Evolutionary conservation across 192 early-diverging fungal genomes (phyloP).

Genomic region (Linnemannia exigua): DNA sequence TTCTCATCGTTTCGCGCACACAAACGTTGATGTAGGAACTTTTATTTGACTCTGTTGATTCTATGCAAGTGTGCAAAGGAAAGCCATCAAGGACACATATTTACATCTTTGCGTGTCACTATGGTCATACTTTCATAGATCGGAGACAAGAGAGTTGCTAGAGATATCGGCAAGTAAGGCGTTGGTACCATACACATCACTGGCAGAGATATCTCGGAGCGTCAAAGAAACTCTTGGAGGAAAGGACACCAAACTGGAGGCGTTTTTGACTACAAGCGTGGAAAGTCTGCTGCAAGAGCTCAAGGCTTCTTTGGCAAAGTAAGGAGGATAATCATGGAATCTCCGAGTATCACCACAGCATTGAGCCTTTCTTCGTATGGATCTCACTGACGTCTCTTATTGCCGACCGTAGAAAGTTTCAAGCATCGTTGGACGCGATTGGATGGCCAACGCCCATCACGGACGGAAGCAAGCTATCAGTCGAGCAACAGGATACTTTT

Average conservation of each 20-base stretch:
- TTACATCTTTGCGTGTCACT: not conserved
- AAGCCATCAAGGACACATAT: not conserved
- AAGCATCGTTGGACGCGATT: conserved; percentile 55
- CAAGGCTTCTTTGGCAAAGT: conserved; percentile 62
- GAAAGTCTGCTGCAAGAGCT: conserved; percentile 61
- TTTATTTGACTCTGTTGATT: not conserved
- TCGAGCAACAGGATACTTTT: conserved; percentile 43
- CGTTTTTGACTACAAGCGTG: conserved; percentile 45
- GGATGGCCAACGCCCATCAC: conserved; percentile 59
- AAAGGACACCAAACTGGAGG: conserved; percentile 46
- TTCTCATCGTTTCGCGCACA: conserved; percentile 57
- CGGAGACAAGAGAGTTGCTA: conserved; percentile 52
- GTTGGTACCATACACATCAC: conserved; percentile 58
- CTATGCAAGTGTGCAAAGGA: not conserved
- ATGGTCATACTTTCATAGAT: not conserved
- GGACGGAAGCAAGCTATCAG: conserved; percentile 12
- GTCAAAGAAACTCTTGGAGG: conserved; percentile 30
- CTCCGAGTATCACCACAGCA: not conserved
- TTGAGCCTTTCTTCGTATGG: not conserved
- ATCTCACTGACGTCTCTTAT: not conserved
- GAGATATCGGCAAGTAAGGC: conserved; percentile 54
- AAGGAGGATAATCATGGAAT: not conserved
- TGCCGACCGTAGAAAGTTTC: conserved; percentile 53
- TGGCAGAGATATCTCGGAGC: conserved; percentile 46
- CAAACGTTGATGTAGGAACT: conserved; percentile 59